Base-by-base conservation (phyloP, 2,329 filamentous ascomycete genomes). In the Pseudogymnoascus destructans region DNA sequence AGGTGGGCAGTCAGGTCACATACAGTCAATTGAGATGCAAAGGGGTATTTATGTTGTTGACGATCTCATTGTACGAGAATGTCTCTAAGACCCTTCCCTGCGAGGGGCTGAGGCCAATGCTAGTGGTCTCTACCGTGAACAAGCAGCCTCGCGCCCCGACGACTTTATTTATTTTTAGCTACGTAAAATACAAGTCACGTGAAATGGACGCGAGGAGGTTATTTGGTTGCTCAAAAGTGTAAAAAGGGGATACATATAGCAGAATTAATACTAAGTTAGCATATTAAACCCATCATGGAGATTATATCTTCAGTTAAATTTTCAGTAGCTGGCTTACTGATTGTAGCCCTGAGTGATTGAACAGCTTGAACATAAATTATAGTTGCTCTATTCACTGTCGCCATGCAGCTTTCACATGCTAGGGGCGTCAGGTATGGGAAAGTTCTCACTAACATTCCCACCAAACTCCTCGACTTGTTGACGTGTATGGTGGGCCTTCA, bases 371-470 rank as follows among this genome's bases (percentile, higher is more conserved):
- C 27, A 30, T 30, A 30, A 30, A 30, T 30, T 30, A 30, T 30
- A 30, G 9, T 30, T 30, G 27, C 27, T 30, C 9, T 30, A 4
- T 8, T 6, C 3, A 30, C 27, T 10, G 9, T 30, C 10, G 9
- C 1, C 10, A 30, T 30, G 27, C 46, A 52, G 46, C 46, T 52
- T 52, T 52, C 46, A 52, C 46, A 52, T 52, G 46, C 46, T 32
- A 52, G 9, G 35, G 25, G 8, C 15, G 46, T 52, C 46, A 52
- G 46, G 46, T 32, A 32, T 52, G 46, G 46, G 46, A 52, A 52
- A 52, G 46, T 52, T 52, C 46, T 52, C 46, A 52, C 46, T 52
- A 30, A 30, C 46, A 52, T 52, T 52, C 46, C 46, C 46, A 32
- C 46, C 46, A 32, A 19, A 32, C 25, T 9, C 10, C 46, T 52